These are phyloP conservation scores for Euclidium syriacum DNA, from an alignment of 345 rosid genomes.

Conservation along the genomic window DNA sequence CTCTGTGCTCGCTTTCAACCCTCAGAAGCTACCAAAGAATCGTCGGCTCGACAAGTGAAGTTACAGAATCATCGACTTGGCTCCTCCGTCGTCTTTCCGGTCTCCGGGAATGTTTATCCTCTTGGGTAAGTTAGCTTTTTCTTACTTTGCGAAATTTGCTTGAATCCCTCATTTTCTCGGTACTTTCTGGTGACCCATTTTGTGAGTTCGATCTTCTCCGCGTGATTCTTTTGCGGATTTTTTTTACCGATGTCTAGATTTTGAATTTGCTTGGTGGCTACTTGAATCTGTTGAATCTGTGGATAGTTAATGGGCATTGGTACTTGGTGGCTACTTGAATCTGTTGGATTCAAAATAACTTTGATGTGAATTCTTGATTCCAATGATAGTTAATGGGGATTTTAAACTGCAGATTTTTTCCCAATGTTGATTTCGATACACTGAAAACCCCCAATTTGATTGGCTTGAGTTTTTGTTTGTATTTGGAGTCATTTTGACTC, in stretches of 20 bases:
- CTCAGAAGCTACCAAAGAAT: conserved; percentile 20
- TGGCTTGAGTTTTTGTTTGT: neutral
- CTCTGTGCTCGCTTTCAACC: conserved; percentile 4
- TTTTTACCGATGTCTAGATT: neutral
- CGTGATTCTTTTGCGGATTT: neutral
- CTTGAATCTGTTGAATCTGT: neutral
- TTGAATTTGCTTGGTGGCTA: neutral
- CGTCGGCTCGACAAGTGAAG: conserved; percentile 11
- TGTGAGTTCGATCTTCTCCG: neutral
- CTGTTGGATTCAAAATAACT: too few species aligned
- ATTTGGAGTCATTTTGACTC: neutral
- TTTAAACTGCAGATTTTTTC: neutral
- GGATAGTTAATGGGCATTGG: too few species aligned
- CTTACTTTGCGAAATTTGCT: neutral
- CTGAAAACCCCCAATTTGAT: neutral
- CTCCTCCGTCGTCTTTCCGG: conserved; percentile 57
- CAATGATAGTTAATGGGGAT: neutral
- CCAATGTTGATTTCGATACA: conserved; percentile 1
- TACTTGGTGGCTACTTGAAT: neutral
- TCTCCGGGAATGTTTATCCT: conserved; percentile 85
- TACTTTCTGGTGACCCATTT: neutral
- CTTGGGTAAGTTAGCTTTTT: conserved; percentile 57
- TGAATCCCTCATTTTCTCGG: neutral
- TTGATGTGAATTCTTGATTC: neutral
- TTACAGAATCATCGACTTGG: conserved; percentile 22